A percentile compares a stretch with the other conserved stretches of the same genome.
Conservation (phyloP, 179 eudicot genomes). For the Gypsophila paniculata region DNA sequence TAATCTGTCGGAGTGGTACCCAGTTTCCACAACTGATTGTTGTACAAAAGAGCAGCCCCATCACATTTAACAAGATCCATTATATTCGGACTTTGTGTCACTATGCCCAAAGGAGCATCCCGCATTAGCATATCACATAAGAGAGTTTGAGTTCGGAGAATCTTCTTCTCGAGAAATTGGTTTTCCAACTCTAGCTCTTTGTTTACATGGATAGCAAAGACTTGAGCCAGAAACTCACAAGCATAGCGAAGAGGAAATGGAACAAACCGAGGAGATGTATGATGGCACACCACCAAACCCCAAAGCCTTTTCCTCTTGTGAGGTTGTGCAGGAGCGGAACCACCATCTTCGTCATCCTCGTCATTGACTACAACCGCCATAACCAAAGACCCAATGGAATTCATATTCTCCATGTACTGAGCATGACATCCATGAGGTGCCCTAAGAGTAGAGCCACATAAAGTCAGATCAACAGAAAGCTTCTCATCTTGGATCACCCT, state of each 20-base stretch:
- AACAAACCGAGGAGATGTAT: slow-evolving; percentile 79
- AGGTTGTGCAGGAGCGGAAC: slow-evolving; percentile 43
- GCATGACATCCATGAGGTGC: slow-evolving; percentile 95
- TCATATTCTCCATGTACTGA: slow-evolving; percentile 95
- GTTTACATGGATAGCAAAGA: slow-evolving; percentile 85
- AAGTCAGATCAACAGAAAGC: slow-evolving; percentile 62
- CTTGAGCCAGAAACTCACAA: slow-evolving; percentile 92
- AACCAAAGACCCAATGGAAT: slow-evolving; percentile 85
- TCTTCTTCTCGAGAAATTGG: slow-evolving; percentile 83
- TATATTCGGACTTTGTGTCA: slow-evolving; percentile 75
- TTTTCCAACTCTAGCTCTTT: slow-evolving; percentile 80
- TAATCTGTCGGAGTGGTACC: slow-evolving; percentile 66
- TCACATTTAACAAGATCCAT: slow-evolving; percentile 98
- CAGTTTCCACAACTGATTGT: slow-evolving; percentile 50
- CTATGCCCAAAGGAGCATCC: slow-evolving; percentile 87
- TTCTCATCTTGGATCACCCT: slow-evolving; percentile 76
- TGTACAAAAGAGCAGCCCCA: slow-evolving; percentile 77
- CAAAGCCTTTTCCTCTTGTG: slow-evolving; percentile 76
- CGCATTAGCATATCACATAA: slow-evolving; percentile 92
- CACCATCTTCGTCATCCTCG: slow-evolving; percentile 54
- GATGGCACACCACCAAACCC: slow-evolving; percentile 98
- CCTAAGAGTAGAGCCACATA: slow-evolving; percentile 91
- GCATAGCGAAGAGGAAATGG: slow-evolving; percentile 95
- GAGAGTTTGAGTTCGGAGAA: slow-evolving; percentile 83
- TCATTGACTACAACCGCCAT: slow-evolving; percentile 93